phyloP scores from a whole-genome alignment of 2,329 filamentous ascomycete genomes.

The Ambrosiella cleistominuta region DNA sequence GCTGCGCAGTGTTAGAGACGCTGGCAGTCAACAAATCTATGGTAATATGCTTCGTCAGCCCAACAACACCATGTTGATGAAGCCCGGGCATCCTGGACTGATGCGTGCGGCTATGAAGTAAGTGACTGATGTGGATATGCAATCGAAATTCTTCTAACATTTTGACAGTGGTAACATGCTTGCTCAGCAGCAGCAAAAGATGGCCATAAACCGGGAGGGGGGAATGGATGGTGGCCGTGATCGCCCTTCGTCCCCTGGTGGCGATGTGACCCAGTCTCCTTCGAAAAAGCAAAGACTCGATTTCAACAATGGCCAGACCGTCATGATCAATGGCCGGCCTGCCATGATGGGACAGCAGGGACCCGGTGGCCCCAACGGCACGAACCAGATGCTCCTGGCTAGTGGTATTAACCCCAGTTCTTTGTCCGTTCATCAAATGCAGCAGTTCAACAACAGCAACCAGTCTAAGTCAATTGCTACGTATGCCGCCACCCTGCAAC shows the following conservation, averaged over 20 bases:
- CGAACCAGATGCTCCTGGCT: conserved; percentile 40
- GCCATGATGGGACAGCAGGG: conserved; percentile 54
- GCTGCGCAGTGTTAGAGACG: conserved; percentile 52
- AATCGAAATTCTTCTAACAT: background rate
- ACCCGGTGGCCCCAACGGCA: conserved; percentile 32
- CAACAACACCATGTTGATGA: conserved; percentile 41
- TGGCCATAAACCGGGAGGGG: conserved; percentile 74
- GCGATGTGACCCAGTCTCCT: conserved; percentile 79
- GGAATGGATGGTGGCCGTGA: conserved; percentile 72
- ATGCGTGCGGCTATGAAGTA: conserved; percentile 54
- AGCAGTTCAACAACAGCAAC: conserved; percentile 39
- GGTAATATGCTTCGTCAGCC: conserved; percentile 53
- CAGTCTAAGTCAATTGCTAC: conserved; percentile 75
- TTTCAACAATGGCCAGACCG: conserved; percentile 53
- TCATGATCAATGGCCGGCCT: conserved; percentile 60
- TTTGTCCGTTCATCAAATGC: conserved; percentile 62
- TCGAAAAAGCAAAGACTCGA: conserved; percentile 74
- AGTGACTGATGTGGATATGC: background rate
- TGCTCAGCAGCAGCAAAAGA: conserved; percentile 36
- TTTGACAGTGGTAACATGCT: conserved; percentile 11
- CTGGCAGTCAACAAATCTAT: conserved; percentile 35
- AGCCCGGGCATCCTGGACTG: conserved; percentile 40
- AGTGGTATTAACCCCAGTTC: conserved; percentile 60
- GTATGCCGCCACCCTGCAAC: conserved; percentile 69
- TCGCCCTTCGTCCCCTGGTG: conserved; percentile 64